Conservation (phyloP, 148 eudicot species). For the Fagopyrum tataricum region DNA sequence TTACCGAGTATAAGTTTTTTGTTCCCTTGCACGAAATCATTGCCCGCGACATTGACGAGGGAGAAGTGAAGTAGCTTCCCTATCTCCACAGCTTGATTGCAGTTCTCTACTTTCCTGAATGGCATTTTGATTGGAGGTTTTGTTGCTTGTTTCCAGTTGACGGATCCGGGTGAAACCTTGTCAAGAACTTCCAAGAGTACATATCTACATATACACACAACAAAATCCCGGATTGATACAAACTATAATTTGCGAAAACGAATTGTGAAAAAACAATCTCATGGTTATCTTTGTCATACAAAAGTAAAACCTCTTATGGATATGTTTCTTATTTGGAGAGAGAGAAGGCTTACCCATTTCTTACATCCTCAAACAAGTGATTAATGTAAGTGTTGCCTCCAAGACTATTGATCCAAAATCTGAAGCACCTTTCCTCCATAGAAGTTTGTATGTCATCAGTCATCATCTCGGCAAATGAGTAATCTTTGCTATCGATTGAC, state of each 20-base stretch:
- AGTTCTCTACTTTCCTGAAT: constrained; percentile 85
- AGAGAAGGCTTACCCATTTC: constrained; percentile 62
- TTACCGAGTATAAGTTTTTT: constrained; percentile 79
- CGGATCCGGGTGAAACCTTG: constrained; percentile 81
- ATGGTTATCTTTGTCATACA: too few species aligned
- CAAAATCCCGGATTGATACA: background rate
- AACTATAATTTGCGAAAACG: too few species aligned
- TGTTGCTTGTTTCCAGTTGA: constrained; percentile 46
- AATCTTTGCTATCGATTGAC: constrained; percentile 58
- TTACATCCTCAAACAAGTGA: constrained; percentile 87
- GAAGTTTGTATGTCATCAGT: constrained; percentile 83
- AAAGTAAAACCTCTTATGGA: too few species aligned
- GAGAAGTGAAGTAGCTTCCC: constrained; percentile 68
- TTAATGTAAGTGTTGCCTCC: constrained; percentile 69
- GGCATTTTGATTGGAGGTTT: constrained; percentile 72
- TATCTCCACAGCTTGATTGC: constrained; percentile 74
- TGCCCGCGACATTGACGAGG: constrained; percentile 75
- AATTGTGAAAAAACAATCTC: too few species aligned
- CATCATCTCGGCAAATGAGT: constrained; percentile 95
- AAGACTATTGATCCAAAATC: constrained; percentile 56
- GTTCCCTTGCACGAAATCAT: constrained; percentile 85
- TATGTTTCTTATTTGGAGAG: background rate
- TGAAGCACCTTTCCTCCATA: constrained; percentile 57
- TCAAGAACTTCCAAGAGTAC: constrained; percentile 77
- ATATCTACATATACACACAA: constrained; percentile 48